Percentiles rank a stretch among this genome's conserved stretches.
Evolutionary conservation across 1,284 basidiomycete species (phyloP).

Genomic region (Cryptococcus amylolentus): DNA sequence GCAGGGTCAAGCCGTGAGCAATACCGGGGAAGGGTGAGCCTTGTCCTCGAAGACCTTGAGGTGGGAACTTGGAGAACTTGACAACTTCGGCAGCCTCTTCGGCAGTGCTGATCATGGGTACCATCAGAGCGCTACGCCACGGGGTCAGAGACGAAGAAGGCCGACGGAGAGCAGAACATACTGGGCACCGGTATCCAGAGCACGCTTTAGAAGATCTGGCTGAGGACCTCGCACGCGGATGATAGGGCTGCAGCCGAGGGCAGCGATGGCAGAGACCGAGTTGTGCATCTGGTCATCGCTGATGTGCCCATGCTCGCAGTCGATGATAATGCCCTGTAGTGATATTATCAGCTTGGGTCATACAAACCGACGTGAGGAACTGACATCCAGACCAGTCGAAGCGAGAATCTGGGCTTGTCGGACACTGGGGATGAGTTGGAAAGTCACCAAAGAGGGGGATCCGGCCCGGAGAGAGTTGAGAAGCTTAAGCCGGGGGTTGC

Average conservation of each 20-base stretch:
- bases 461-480: slow-evolving; percentile 24
- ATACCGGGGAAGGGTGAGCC: slow-evolving; percentile 36
- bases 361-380: neutral
- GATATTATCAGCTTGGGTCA: neutral
- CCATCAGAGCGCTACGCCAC: slow-evolving; percentile 30
- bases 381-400: slow-evolving; percentile 31
- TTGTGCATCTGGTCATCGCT: slow-evolving; percentile 39
- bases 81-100: slow-evolving; percentile 30
- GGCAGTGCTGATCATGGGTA: slow-evolving; percentile 36
- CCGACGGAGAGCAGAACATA: slow-evolving; percentile 14
- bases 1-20: slow-evolving; percentile 28
- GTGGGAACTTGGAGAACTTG: slow-evolving; percentile 34
- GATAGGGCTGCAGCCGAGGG: slow-evolving; percentile 26
- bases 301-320: slow-evolving; percentile 16
- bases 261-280: slow-evolving; percentile 30
- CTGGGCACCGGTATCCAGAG: slow-evolving; percentile 43
- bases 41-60: slow-evolving; percentile 36
- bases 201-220: slow-evolving; percentile 34
- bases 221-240: slow-evolving; percentile 29
- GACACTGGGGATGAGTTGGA: slow-evolving; percentile 25
- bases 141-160: neutral
- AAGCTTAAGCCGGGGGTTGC: slow-evolving; percentile 30
- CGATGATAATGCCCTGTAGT: neutral
- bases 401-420: slow-evolving; percentile 31
- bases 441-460: slow-evolving; percentile 30